Conservation (phyloP, 2,329 filamentous ascomycete genomes). For the Colletotrichum shisoi region DNA sequence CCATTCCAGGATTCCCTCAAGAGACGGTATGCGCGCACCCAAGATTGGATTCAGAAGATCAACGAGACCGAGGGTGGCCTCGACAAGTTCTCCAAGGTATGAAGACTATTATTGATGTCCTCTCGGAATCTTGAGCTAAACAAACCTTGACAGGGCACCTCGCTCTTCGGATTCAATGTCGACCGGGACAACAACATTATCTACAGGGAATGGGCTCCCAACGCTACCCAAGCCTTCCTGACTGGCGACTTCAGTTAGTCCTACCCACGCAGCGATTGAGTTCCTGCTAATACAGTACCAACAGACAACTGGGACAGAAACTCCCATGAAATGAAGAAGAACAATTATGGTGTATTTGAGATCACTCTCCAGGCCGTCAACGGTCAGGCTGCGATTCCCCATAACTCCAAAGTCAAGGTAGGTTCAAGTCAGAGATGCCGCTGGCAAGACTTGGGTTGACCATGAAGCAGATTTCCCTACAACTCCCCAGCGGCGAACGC, state of each 20-base stretch:
- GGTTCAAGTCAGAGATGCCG: conserved; percentile 31
- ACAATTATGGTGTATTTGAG: conserved; percentile 86
- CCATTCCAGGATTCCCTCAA: conserved; percentile 83
- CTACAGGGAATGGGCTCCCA: conserved; percentile 97
- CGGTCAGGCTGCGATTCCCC: conserved; percentile 80
- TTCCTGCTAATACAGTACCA: neutral
- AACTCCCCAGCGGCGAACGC: conserved; percentile 78
- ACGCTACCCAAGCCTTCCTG: conserved; percentile 82
- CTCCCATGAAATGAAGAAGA: conserved; percentile 86
- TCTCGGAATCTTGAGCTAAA: conserved; percentile 9
- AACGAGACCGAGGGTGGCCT: conserved; percentile 85
- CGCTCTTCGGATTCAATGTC: conserved; percentile 86
- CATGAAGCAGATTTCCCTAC: conserved; percentile 75
- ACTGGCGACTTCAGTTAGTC: conserved; percentile 91
- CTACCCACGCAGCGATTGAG: neutral
- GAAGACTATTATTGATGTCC: conserved; percentile 38
- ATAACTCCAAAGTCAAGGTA: conserved; percentile 97
- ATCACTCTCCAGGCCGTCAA: conserved; percentile 76
- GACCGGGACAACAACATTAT: conserved; percentile 81
- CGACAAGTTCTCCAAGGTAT: conserved; percentile 86
- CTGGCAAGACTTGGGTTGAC: conserved; percentile 8
- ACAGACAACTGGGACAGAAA: conserved; percentile 85
- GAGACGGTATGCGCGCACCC: conserved; percentile 78
- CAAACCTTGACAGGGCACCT: conserved; percentile 70
- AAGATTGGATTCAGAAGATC: conserved; percentile 87